These are phyloP conservation scores for Barnettozyma californica DNA, from an alignment of 805 yeast species.

Conservation along the genomic window DNA sequence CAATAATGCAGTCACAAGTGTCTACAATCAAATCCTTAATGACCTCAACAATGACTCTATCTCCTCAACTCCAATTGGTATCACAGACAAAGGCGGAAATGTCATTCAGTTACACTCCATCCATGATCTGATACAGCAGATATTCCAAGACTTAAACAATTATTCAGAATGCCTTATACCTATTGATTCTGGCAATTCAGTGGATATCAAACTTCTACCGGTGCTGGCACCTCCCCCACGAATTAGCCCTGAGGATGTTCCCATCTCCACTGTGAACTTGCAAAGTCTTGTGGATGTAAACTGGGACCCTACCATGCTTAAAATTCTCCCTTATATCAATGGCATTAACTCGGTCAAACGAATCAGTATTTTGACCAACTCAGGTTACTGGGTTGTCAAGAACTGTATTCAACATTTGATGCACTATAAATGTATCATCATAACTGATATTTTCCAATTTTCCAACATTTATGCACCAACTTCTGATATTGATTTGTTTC, in stretches of 20 bases:
- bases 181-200: constrained; percentile 80
- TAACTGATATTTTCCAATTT: constrained; percentile 86
- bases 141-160: constrained; percentile 90
- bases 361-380: constrained; percentile 74
- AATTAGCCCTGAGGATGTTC: constrained; percentile 79
- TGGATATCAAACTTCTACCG: constrained; percentile 93
- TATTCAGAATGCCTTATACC: constrained; percentile 96
- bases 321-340: constrained; percentile 77
- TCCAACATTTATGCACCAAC: constrained; percentile 87
- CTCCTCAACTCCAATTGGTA: constrained; percentile 24
- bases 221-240: constrained; percentile 74
- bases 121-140: constrained; percentile 76
- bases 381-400: constrained; percentile 71
- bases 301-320: constrained; percentile 97
- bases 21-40: constrained; percentile 25
- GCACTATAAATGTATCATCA: constrained; percentile 80
- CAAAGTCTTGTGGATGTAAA: constrained; percentile 72
- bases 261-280: constrained; percentile 79
- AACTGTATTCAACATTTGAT: constrained; percentile 88
- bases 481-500: constrained; percentile 62
- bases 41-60: constrained; percentile 23
- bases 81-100: constrained; percentile 16
- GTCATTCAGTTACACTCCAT: constrained; percentile 40
- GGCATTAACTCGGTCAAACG: constrained; percentile 80
- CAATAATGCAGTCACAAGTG: constrained; percentile 3